These are phyloP conservation scores for Neoscytalidium dimidiatum DNA, from an alignment of 2,329 filamentous ascomycete species.

Conservation along the genomic window DNA sequence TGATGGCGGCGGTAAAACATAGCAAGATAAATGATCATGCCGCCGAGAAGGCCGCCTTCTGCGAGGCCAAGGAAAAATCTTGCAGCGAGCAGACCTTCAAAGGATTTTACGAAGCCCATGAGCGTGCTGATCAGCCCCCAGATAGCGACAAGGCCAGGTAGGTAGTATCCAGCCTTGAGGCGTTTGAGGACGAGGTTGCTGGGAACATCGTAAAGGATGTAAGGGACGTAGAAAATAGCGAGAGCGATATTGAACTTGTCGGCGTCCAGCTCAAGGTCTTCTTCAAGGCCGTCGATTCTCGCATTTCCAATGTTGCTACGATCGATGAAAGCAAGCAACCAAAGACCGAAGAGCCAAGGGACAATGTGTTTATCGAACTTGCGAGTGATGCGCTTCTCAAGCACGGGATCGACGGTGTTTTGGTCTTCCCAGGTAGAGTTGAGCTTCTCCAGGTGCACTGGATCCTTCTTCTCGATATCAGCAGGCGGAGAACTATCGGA, in stretches of 20 bases:
- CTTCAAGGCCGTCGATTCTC: constrained; percentile 43
- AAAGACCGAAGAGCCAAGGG: constrained; percentile 49
- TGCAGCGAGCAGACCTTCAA: constrained; percentile 42
- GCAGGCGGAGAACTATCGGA: not conserved
- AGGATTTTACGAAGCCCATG: constrained; percentile 46
- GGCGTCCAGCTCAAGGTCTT: constrained; percentile 41
- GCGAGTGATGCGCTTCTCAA: constrained; percentile 40
- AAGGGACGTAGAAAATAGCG: constrained; percentile 48
- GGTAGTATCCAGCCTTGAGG: constrained; percentile 43
- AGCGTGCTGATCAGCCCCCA: constrained; percentile 44
- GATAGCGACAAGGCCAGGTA: constrained; percentile 40
- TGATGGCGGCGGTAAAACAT: constrained; percentile 46
- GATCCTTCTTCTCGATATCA: constrained; percentile 1
- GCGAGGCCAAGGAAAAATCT: constrained; percentile 44
- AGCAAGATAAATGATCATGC: constrained; percentile 44
- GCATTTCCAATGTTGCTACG: constrained; percentile 46
- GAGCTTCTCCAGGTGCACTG: constrained; percentile 22
- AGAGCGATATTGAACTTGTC: constrained; percentile 47
- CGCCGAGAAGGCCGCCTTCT: constrained; percentile 44
- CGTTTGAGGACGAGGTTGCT: constrained; percentile 44
- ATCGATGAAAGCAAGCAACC: constrained; percentile 53
- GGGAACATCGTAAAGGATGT: constrained; percentile 45
- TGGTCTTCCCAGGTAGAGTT: constrained; percentile 21
- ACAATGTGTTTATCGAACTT: constrained; percentile 47
- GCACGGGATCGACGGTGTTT: constrained; percentile 18